Evolutionary conservation across 2,329 filamentous ascomycete species (phyloP).

Genomic region (Ophiocordyceps camponoti-leonardi): DNA sequence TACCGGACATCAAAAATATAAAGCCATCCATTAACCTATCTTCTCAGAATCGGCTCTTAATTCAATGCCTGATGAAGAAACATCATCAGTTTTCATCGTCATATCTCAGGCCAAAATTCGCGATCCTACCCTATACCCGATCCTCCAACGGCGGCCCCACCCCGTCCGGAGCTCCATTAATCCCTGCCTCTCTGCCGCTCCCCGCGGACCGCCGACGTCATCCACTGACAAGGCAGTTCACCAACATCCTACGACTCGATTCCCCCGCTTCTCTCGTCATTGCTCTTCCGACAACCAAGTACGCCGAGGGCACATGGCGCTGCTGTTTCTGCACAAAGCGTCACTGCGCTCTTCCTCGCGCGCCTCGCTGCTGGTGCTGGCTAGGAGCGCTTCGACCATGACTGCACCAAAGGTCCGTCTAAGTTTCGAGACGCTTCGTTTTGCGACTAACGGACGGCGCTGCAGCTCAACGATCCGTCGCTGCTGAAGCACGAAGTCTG

Average conservation of each 20-base stretch:
- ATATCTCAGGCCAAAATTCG: too few relatives aligned
- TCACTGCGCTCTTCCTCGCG: slow-evolving; percentile 13
- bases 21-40: too few relatives aligned
- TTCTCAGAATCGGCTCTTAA: too few relatives aligned
- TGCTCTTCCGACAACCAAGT: neutral
- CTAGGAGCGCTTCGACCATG: slow-evolving; percentile 28
- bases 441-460: neutral
- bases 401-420: slow-evolving; percentile 21
- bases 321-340: slow-evolving; percentile 13
- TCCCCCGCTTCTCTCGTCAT: neutral
- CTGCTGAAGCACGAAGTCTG: slow-evolving; percentile 68
- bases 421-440: neutral
- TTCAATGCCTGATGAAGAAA: too few relatives aligned
- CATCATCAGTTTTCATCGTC: too few relatives aligned
- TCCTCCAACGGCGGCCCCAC: too few relatives aligned
- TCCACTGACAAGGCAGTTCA: neutral
- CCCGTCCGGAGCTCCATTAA: neutral
- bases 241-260: neutral
- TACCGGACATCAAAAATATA: too few relatives aligned
- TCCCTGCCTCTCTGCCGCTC: neutral
- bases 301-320: slow-evolving; percentile 9
- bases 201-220: neutral
- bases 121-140: too few relatives aligned
- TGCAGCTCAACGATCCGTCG: slow-evolving; percentile 57
- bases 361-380: slow-evolving; percentile 9